Evolutionary conservation across 176 grass and related monocot species (phyloP).

Genomic region (Oryza australiensis): DNA sequence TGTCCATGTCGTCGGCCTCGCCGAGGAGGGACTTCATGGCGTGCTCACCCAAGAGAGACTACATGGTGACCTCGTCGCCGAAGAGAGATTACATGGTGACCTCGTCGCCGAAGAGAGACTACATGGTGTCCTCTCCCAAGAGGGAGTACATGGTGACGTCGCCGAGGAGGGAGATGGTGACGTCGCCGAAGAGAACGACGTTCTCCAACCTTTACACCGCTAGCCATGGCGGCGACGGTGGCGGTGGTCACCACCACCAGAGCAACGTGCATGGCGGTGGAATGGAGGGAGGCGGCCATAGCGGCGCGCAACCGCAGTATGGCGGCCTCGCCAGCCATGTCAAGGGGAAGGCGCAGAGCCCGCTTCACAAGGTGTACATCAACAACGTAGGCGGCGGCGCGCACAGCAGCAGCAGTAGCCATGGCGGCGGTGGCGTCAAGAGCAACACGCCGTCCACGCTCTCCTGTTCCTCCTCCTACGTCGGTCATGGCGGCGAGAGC

Average conservation of each 20-base stretch:
- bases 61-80: slow-evolving; percentile 48
- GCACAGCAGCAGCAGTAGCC: slow-evolving; percentile 23
- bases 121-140: slow-evolving; percentile 47
- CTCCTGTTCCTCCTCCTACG: slow-evolving; percentile 47
- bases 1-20: slow-evolving; percentile 35
- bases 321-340: background rate
- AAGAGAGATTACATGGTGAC: slow-evolving; percentile 54
- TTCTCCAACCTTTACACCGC: slow-evolving; percentile 39
- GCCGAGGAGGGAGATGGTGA: slow-evolving; percentile 53
- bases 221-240: background rate
- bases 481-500: slow-evolving; percentile 33
- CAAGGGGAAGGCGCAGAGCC: slow-evolving; percentile 57
- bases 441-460: slow-evolving; percentile 39
- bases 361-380: slow-evolving; percentile 56
- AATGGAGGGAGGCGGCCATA: background rate
- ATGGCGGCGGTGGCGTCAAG: no score
- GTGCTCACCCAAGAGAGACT: slow-evolving; percentile 59
- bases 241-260: background rate
- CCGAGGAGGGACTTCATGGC: slow-evolving; percentile 54
- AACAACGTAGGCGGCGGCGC: background rate
- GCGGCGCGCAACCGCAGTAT: slow-evolving; percentile 14
- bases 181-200: slow-evolving; percentile 45
- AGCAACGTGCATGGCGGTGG: slow-evolving; percentile 44
- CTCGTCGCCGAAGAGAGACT: slow-evolving; percentile 56
- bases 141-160: slow-evolving; percentile 60